These are phyloP conservation scores for Nitzschia sp. DNA, from an alignment of 108 stramenopile species.

Conservation along the genomic window DNA sequence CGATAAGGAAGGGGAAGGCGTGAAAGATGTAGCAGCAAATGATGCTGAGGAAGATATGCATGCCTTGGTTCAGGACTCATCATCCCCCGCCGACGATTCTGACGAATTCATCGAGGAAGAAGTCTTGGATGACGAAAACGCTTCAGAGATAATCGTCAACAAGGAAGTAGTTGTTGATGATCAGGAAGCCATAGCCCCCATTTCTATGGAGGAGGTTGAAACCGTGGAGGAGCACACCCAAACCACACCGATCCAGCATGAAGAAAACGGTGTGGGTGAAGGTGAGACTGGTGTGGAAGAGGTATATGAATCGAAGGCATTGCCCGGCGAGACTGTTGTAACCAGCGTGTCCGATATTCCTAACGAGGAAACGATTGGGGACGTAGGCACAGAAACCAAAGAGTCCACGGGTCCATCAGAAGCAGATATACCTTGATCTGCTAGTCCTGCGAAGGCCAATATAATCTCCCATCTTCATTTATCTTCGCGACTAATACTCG, in stretches of 20 bases:
- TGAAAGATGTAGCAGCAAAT: neutral
- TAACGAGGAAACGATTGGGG: no score
- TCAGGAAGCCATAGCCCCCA: neutral
- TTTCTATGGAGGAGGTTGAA: neutral
- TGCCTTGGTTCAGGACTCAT: no score
- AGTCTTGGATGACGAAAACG: neutral
- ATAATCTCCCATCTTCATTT: neutral
- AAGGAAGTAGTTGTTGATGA: neutral
- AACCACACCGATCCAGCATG: neutral
- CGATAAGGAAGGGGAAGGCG: neutral
- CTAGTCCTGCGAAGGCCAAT: neutral
- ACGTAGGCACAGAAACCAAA: neutral
- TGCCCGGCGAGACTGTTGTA: neutral
- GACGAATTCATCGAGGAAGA: neutral
- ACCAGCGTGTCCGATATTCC: neutral
- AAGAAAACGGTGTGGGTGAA: neutral
- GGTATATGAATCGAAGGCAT: conserved; percentile 1
- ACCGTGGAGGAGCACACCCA: neutral
- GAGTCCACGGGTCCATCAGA: neutral
- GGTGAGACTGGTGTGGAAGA: conserved; percentile 2
- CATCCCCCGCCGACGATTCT: neutral
- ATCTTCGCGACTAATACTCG: no score
- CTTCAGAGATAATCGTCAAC: neutral
- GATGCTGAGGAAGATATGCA: neutral
- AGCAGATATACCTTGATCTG: neutral